Evolutionary conservation across 2,329 filamentous ascomycete species (phyloP), one percentile per base, ranked within the genome.

Genomic region (Albophoma yamanashiensis): DNA sequence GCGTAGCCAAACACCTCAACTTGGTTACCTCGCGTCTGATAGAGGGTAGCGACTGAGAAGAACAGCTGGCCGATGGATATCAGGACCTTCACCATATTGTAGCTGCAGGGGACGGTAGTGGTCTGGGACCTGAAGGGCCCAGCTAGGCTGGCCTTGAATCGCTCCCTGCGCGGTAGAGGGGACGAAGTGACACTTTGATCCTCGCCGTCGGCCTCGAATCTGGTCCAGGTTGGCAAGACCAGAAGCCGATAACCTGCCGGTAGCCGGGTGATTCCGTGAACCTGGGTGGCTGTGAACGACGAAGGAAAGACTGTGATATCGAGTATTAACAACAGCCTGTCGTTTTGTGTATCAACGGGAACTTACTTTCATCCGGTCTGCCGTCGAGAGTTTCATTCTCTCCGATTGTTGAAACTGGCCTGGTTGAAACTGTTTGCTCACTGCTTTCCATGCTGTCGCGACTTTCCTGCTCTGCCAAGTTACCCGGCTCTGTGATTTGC

Each of bases 21-120:
- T 53, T 61, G 60, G 20, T 61, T 61, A n/a, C 60, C 60, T 11
- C 57, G 52, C 12, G 60, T 59, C 15, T 61, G 57, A 38, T 61
- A 61, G n/a, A 61, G 53, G 20, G 60, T 61, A 7, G 31, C n/a
- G 15, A 53, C 43, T 36, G 60, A 34, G 36, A 50, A 61, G 52
- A 61, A 25, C 12, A 61, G 57, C 57, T 61, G 60, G 1, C 57
- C 57, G 9, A 61, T 40, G n/a, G 60, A 61, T 12, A 61, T 56
- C 15, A 61, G 25, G 11, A 38, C 34, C 52, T 61, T 61, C 27
- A 58, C 25, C 17, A 55, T 1, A 34, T 58, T 61, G 53, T 61
- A 58, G 50, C 50, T 56, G 56, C 47, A 56, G 1, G 50, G 57
- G 14, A 58, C 25, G 31, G 52, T 20, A 17, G 17, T 47, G 25